Evolutionary conservation across 352 stramenopile species (phyloP).

Genomic region (Globisporangium iwayamae): DNA sequence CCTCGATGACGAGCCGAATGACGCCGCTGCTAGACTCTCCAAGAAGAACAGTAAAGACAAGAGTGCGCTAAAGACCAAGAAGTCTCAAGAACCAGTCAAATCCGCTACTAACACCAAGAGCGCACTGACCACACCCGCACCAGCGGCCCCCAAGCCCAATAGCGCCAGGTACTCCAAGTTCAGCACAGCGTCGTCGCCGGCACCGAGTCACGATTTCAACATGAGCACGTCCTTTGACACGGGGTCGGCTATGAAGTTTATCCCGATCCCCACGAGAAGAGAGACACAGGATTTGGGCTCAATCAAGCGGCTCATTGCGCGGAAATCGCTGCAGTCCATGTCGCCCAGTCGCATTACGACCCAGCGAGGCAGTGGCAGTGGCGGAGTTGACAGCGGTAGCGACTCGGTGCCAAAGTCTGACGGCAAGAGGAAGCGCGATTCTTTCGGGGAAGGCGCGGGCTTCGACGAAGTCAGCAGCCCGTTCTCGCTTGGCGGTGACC

Average conservation of each 20-base stretch:
- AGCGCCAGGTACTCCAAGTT: constrained; percentile 16
- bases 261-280: constrained; percentile 23
- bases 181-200: constrained; percentile 19
- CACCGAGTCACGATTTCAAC: constrained; percentile 18
- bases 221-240: constrained; percentile 22
- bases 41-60: constrained; percentile 6
- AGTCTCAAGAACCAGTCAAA: not conserved
- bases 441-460: constrained; percentile 22
- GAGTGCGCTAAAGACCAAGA: not conserved
- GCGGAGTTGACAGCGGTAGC: not conserved
- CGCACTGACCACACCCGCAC: not conserved
- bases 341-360: constrained; percentile 4
- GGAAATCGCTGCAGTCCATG: constrained; percentile 16
- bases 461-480: constrained; percentile 46
- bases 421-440: constrained; percentile 26
- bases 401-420: constrained; percentile 1
- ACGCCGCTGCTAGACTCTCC: not conserved
- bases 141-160: constrained; percentile 6
- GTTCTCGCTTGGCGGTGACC: constrained; percentile 54
- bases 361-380: not conserved
- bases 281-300: constrained; percentile 20
- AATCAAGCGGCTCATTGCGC: constrained; percentile 12
- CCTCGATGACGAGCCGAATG: constrained; percentile 15
- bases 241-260: constrained; percentile 23
- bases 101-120: not conserved